These are phyloP conservation scores for Trypanosoma melophagium DNA, from an alignment of 208 protist genomes.

Conservation along the genomic window DNA sequence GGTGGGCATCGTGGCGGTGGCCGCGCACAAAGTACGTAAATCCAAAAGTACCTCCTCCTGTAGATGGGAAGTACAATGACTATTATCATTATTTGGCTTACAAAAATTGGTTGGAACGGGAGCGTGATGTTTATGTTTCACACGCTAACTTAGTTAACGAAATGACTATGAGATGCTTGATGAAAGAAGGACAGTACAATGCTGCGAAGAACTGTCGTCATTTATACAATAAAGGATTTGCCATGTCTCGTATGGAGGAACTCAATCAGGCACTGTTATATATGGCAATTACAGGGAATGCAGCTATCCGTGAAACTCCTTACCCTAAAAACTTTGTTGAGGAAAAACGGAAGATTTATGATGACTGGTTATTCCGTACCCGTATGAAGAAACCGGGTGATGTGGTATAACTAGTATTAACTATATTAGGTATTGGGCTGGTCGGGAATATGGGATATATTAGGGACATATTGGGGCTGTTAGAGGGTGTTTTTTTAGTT, in stretches of 20 bases:
- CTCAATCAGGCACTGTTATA: slow-evolving; percentile 81
- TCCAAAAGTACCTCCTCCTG: slow-evolving; percentile 76
- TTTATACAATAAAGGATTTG: slow-evolving; percentile 76
- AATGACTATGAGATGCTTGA: slow-evolving; percentile 67
- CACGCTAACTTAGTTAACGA: slow-evolving; percentile 78
- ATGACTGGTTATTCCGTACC: slow-evolving; percentile 84
- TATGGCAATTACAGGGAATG: slow-evolving; percentile 86
- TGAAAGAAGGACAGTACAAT: slow-evolving; percentile 88
- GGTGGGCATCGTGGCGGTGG: slow-evolving; percentile 81
- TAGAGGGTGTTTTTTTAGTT: too few species aligned
- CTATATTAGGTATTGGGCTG: background rate
- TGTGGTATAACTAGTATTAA: slow-evolving; percentile 16
- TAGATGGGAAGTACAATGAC: slow-evolving; percentile 77
- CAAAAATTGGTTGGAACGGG: slow-evolving; percentile 79
- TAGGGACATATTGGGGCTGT: too few species aligned
- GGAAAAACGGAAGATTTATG: slow-evolving; percentile 87
- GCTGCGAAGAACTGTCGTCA: slow-evolving; percentile 87
- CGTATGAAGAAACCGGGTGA: slow-evolving; percentile 84
- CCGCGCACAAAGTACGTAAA: slow-evolving; percentile 81
- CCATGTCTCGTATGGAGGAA: slow-evolving; percentile 84
- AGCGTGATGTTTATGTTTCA: slow-evolving; percentile 81
- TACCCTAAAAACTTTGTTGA: slow-evolving; percentile 84
- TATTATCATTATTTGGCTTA: slow-evolving; percentile 87
- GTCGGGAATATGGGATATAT: background rate
- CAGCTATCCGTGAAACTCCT: slow-evolving; percentile 81